Conservation (phyloP, 352 stramenopile species). For the Globisporangium sylvaticum region DNA sequence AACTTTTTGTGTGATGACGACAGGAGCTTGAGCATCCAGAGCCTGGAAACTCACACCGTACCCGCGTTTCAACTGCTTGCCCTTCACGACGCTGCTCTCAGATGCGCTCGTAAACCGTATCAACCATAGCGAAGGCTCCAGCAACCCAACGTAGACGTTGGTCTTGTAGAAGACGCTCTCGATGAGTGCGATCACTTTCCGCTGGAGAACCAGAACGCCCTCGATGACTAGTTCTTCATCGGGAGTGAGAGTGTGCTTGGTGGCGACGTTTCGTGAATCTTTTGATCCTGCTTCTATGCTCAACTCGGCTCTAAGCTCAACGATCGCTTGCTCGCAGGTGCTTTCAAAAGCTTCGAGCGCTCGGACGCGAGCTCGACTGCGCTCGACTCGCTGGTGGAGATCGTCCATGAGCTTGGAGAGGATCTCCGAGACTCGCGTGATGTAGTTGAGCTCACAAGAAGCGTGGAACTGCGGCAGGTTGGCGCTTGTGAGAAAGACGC, state of each 20-base stretch:
- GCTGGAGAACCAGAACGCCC: slow-evolving; percentile 30
- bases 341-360: slow-evolving; percentile 25
- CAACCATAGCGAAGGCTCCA: slow-evolving; percentile 41
- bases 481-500: slow-evolving; percentile 39
- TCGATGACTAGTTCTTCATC: slow-evolving; percentile 47
- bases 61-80: slow-evolving; percentile 53
- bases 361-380: slow-evolving; percentile 31
- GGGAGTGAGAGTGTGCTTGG: slow-evolving; percentile 16
- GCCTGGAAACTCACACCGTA: slow-evolving; percentile 56
- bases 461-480: slow-evolving; percentile 36
- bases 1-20: slow-evolving; percentile 37
- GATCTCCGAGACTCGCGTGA: slow-evolving; percentile 33
- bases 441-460: slow-evolving; percentile 45
- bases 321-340: slow-evolving; percentile 26
- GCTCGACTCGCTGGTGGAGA: slow-evolving; percentile 35
- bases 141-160: slow-evolving; percentile 60
- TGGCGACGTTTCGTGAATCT: background rate
- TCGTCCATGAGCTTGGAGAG: slow-evolving; percentile 31
- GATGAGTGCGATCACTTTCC: slow-evolving; percentile 28
- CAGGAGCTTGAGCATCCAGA: slow-evolving; percentile 30
- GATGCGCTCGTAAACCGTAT: slow-evolving; percentile 58
- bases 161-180: slow-evolving; percentile 29
- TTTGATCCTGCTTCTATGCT: background rate
- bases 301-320: background rate
- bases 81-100: slow-evolving; percentile 44